Percentiles rank a stretch among this genome's conserved stretches.
phyloP scores from a whole-genome alignment of 257 asterid species.

The Cordia subcordata region DNA sequence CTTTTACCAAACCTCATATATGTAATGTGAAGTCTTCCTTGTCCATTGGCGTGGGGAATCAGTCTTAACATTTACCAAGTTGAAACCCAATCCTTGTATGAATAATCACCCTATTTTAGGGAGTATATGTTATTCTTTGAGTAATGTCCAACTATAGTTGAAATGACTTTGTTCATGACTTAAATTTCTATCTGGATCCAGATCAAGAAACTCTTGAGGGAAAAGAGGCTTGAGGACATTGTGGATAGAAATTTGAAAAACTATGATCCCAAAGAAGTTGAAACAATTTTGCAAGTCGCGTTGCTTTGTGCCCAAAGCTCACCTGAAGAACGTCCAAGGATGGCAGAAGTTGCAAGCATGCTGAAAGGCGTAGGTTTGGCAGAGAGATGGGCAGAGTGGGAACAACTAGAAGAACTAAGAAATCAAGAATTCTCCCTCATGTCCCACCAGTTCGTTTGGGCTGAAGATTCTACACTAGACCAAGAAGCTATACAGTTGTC shows the following conservation, averaged over 20 bases:
- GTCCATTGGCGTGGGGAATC: too few species aligned
- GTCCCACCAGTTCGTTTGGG: constrained; percentile 64
- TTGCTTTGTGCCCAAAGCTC: constrained; percentile 75
- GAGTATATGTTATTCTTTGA: too few species aligned
- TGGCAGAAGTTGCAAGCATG: constrained; percentile 74
- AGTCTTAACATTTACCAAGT: too few species aligned
- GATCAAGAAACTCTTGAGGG: constrained; percentile 73
- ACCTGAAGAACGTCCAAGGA: constrained; percentile 81
- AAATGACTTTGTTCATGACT: not conserved
- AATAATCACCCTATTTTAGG: too few species aligned
- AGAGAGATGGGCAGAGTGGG: constrained; percentile 94
- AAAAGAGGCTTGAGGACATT: constrained; percentile 60
- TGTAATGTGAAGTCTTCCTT: too few species aligned
- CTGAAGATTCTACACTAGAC: constrained; percentile 64
- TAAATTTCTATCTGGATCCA: constrained; percentile 9
- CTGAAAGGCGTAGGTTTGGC: constrained; percentile 74
- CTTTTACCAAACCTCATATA: too few species aligned
- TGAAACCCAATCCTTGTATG: too few species aligned
- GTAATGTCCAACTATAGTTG: too few species aligned
- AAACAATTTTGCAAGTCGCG: constrained; percentile 74
- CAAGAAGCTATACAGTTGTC: constrained; percentile 85
- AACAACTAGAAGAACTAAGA: constrained; percentile 58
- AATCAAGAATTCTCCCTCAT: constrained; percentile 43
- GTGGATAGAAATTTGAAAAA: constrained; percentile 52
- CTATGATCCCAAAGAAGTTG: constrained; percentile 54